phyloP scores from a whole-genome alignment of 2,329 filamentous ascomycete species.

The Fusarium tuaranense region DNA sequence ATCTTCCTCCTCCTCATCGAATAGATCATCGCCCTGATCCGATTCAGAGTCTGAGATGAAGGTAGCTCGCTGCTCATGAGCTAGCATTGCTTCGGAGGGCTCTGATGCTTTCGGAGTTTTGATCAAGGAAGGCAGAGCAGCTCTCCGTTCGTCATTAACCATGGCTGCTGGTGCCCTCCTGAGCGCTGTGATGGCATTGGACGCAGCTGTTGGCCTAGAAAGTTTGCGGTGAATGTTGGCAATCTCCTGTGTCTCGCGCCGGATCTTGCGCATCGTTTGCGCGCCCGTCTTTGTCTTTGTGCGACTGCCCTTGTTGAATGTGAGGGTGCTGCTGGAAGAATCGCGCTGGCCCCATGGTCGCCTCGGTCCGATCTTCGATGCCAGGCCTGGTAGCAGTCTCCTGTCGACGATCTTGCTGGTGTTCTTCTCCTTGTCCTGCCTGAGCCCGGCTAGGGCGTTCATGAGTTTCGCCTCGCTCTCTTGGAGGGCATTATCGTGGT shows the following conservation, averaged over 20 bases:
- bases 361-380: conserved; percentile 49
- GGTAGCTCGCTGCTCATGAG: conserved; percentile 51
- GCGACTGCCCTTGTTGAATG: conserved; percentile 61
- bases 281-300: conserved; percentile 64
- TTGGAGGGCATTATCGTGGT: conserved; percentile 68
- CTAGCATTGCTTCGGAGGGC: conserved; percentile 40
- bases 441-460: conserved; percentile 67
- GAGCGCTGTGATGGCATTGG: conserved; percentile 54
- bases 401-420: conserved; percentile 67
- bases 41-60: conserved; percentile 56
- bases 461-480: conserved; percentile 70
- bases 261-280: conserved; percentile 67
- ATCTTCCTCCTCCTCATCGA: conserved; percentile 38
- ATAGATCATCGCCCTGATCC: conserved; percentile 36
- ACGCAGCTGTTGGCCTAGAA: conserved; percentile 47
- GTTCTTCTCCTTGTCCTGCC: conserved; percentile 68
- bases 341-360: conserved; percentile 46
- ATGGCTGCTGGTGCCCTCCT: conserved; percentile 64
- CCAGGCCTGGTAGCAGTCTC: conserved; percentile 56
- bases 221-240: conserved; percentile 60
- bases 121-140: conserved; percentile 52
- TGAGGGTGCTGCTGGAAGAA: conserved; percentile 49
- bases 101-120: conserved; percentile 33
- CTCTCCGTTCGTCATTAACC: conserved; percentile 64
- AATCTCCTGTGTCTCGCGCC: conserved; percentile 67